phyloP scores from a whole-genome alignment of 345 rosid species.

The Heritiera fomes region DNA sequence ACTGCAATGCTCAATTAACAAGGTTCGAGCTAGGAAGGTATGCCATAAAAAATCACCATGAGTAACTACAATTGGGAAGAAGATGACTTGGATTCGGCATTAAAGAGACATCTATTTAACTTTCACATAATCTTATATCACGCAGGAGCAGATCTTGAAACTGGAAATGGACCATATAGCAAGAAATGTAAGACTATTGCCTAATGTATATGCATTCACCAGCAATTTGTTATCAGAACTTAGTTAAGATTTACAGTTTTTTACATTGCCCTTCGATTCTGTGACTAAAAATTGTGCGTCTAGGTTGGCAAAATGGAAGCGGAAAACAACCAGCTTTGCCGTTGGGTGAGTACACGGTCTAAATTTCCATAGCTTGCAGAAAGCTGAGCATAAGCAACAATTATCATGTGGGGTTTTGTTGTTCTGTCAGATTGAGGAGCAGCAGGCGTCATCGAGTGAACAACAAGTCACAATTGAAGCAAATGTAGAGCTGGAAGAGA shows the following conservation, averaged over 20 bases:
- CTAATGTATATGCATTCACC: neutral
- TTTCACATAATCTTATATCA: neutral
- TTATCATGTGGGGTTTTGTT: neutral
- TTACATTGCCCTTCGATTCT: neutral
- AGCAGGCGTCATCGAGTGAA: neutral
- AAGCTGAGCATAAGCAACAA: neutral
- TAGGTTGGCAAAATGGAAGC: neutral
- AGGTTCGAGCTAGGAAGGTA: conserved; percentile 4
- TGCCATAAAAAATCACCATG: neutral
- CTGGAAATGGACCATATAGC: neutral
- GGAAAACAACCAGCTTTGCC: neutral
- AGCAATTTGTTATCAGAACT: neutral
- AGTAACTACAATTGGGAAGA: too few relatives aligned
- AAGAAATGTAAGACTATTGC: neutral
- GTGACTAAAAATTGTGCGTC: neutral
- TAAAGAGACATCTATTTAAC: neutral
- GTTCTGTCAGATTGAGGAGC: neutral
- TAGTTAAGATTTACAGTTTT: neutral
- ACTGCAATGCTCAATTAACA: neutral
- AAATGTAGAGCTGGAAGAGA: neutral
- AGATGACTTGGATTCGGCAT: too few relatives aligned
- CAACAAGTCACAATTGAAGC: neutral
- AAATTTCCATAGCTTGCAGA: neutral
- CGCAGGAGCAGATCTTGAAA: conserved; percentile 1
- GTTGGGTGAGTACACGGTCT: neutral